Evolutionary conservation across 169 alveolate genomes (phyloP).

Genomic region (Pseudocohnilembus persalinus): DNA sequence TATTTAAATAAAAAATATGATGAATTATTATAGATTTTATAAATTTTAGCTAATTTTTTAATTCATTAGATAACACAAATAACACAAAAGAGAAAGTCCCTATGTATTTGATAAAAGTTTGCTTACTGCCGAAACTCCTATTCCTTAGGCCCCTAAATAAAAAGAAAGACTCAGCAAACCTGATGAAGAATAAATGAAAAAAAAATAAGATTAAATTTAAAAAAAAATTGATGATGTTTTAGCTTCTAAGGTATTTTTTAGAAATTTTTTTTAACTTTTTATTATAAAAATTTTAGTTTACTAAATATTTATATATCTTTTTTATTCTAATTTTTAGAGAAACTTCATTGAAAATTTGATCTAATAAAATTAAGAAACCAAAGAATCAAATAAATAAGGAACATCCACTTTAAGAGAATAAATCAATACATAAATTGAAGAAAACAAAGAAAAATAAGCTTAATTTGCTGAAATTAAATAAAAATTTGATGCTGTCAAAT

Average conservation of each 20-base stretch:
- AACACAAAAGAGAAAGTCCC: not conserved
- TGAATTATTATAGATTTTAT: too few relatives aligned
- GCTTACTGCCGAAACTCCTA: not conserved
- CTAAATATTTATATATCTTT: too few relatives aligned
- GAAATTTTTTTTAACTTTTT: not conserved
- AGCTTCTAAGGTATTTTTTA: not conserved
- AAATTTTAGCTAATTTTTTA: too few relatives aligned
- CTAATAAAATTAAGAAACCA: not conserved
- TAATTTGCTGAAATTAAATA: not conserved
- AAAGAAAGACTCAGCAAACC: not conserved
- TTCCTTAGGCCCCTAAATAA: not conserved
- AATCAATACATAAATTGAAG: not conserved
- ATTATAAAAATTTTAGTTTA: too few relatives aligned
- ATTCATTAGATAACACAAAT: too few relatives aligned
- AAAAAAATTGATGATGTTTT: not conserved
- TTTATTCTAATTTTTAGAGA: too few relatives aligned
- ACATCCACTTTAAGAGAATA: not conserved
- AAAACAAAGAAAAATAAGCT: not conserved
- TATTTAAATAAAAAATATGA: too few relatives aligned
- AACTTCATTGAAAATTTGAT: not conserved
- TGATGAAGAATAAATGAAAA: not conserved
- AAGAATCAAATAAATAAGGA: not conserved
- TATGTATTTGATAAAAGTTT: not conserved
- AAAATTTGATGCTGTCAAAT: not conserved
- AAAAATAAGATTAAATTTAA: not conserved